A percentile compares a stretch with the other conserved stretches of the same genome.
phyloP scores from a whole-genome alignment of 805 yeast genomes.

The Saturnispora besseyi region DNA sequence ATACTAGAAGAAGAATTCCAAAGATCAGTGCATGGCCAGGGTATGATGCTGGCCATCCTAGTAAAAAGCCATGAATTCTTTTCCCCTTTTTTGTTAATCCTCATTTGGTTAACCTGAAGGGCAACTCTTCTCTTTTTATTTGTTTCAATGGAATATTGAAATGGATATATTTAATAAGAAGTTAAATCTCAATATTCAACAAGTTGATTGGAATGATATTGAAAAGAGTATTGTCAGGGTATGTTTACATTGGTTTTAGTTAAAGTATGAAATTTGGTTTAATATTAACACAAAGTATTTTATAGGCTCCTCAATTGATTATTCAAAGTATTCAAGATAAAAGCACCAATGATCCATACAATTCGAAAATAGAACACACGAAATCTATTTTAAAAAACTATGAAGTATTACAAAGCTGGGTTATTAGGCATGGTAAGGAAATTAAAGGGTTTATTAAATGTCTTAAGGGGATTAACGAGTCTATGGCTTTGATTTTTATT shows the following conservation, averaged over 20 bases:
- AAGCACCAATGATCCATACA: background rate
- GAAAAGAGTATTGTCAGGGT: slow-evolving; percentile 21
- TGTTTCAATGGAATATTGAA: background rate
- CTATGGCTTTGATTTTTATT: background rate
- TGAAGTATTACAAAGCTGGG: slow-evolving; percentile 12
- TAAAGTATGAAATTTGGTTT: background rate
- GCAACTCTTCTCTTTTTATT: background rate
- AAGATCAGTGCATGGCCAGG: slow-evolving; percentile 52
- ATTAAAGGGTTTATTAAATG: background rate
- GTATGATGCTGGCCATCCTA: slow-evolving; percentile 56
- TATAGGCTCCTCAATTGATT: slow-evolving; percentile 14
- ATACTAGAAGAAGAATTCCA: slow-evolving; percentile 1
- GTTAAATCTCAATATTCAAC: slow-evolving; percentile 14
- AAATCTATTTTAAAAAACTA: slow-evolving; percentile 8
- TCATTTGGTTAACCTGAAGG: background rate
- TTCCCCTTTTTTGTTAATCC: background rate
- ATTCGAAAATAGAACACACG: slow-evolving; percentile 4
- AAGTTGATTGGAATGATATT: slow-evolving; percentile 24
- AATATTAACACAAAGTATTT: background rate
- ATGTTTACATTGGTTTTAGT: slow-evolving; percentile 7
- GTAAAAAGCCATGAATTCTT: slow-evolving; percentile 8
- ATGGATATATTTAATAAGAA: slow-evolving; percentile 7
- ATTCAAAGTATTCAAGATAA: slow-evolving; percentile 6
- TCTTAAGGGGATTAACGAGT: background rate
- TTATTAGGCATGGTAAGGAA: slow-evolving; percentile 4